phyloP scores from a whole-genome alignment of 2,329 filamentous ascomycete species.

The Fusarium anthophilum region DNA sequence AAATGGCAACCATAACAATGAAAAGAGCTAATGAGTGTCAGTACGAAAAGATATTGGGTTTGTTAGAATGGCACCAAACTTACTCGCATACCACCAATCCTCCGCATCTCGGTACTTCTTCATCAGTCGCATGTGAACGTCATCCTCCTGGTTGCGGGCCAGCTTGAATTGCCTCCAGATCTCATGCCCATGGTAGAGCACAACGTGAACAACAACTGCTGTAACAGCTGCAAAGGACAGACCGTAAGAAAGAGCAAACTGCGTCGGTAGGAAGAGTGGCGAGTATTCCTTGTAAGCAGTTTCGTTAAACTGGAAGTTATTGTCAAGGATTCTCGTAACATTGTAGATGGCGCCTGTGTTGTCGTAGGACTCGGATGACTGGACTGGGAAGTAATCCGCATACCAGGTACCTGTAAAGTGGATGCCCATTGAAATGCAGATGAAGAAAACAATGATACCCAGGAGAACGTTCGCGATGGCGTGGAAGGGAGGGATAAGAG shows the following conservation, averaged over 20 bases:
- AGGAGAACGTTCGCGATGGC: slow-evolving; percentile 65
- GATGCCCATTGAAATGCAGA: slow-evolving; percentile 65
- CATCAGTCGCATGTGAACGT: slow-evolving; percentile 69
- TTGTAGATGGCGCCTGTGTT: slow-evolving; percentile 70
- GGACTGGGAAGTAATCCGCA: slow-evolving; percentile 69
- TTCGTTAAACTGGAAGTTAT: slow-evolving; percentile 66
- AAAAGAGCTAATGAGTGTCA: slow-evolving; percentile 53
- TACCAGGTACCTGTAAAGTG: slow-evolving; percentile 68
- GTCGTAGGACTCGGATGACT: slow-evolving; percentile 69
- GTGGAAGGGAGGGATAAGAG: slow-evolving; percentile 62
- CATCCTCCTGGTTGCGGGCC: slow-evolving; percentile 65
- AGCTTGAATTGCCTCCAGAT: slow-evolving; percentile 65
- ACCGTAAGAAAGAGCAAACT: slow-evolving; percentile 69
- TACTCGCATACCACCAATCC: slow-evolving; percentile 67
- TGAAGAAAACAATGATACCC: slow-evolving; percentile 64
- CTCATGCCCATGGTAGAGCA: slow-evolving; percentile 64
- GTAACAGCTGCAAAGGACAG: slow-evolving; percentile 74
- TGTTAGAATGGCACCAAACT: slow-evolving; percentile 50
- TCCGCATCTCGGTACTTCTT: slow-evolving; percentile 68
- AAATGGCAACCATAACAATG: slow-evolving; percentile 62
- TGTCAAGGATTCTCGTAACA: slow-evolving; percentile 66
- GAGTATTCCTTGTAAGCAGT: slow-evolving; percentile 71
- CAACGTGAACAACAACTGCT: slow-evolving; percentile 66
- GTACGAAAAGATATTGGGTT: background rate
- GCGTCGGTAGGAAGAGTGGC: slow-evolving; percentile 70